These are phyloP conservation scores for Austroboletus niveus DNA, from an alignment of 1,284 basidiomycete genomes.

Conservation along the genomic window DNA sequence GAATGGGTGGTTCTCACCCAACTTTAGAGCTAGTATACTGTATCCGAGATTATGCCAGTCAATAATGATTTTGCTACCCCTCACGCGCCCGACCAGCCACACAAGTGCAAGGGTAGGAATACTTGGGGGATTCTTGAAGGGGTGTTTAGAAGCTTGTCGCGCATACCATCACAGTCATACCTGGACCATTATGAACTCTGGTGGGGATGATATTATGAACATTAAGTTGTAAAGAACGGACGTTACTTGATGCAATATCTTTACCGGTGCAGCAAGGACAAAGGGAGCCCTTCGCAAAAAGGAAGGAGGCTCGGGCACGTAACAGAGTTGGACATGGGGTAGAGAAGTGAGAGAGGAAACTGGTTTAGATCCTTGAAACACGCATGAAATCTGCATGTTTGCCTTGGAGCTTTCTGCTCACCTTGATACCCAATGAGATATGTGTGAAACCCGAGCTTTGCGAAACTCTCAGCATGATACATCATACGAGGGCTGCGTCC, in stretches of 20 bases:
- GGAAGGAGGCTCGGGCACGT: conserved; percentile 65
- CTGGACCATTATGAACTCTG: conserved; percentile 89
- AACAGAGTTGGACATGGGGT: conserved; percentile 62
- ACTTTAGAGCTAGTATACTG: conserved; percentile 84
- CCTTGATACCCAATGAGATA: conserved; percentile 87
- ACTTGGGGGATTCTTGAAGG: conserved; percentile 86
- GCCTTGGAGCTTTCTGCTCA: conserved; percentile 32
- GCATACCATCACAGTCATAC: conserved; percentile 41
- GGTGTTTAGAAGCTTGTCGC: conserved; percentile 4
- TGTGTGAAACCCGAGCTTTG: conserved; percentile 77
- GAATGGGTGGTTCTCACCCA: conserved; percentile 67
- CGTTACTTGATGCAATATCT: conserved; percentile 70
- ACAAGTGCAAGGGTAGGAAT: conserved; percentile 92
- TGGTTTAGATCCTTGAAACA: conserved; percentile 64
- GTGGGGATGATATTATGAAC: conserved; percentile 61
- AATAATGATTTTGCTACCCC: conserved; percentile 85
- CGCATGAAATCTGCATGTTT: neutral
- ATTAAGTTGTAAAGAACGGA: conserved; percentile 65
- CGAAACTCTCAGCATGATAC: conserved; percentile 95
- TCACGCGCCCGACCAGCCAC: conserved; percentile 66
- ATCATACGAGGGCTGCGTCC: conserved; percentile 97
- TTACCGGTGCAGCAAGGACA: conserved; percentile 75
- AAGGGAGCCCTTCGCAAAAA: conserved; percentile 66
- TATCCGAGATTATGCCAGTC: conserved; percentile 99
- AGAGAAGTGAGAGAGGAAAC: conserved; percentile 65